Evolutionary conservation across 2,329 filamentous ascomycete genomes (phyloP), one percentile per base, ranked within the genome.

Genomic region (Ophiostoma montium): DNA sequence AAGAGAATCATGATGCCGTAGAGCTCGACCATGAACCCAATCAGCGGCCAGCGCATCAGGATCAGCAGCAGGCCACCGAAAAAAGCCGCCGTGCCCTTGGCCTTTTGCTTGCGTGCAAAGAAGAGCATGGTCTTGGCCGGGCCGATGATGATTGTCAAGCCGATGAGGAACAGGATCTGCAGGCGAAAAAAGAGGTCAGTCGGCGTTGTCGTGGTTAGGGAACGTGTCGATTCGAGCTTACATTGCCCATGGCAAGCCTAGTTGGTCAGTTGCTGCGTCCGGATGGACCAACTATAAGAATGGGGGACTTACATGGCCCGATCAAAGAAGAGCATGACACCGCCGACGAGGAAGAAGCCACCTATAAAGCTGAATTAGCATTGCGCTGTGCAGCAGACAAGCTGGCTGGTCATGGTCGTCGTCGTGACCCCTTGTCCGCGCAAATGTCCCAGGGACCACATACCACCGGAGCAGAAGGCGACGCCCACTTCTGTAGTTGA

Each of bases 301-400:
- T n/a, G n/a, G 18, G 38, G 18, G 15, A 21, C 81, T 61, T 71
- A 90, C 86, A 96, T 89, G 61, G 92, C 86, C 56, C 92, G 80
- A 68, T 98, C 92, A 70, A 98, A 98, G 71, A 98, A 96, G 68
- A 98, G 78, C 67, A 98, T 75, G 10, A 98, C 86, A 53, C 92
- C 92, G 62, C 87, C 86, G 62, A 95, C 77, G 50, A 98, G 78
- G 74, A 98, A 98, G 72, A 96, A 82, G 57, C 85, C 87, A 65
- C 90, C 90, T 94, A 16, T 11, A 18, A 23, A 31, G 15, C 33
- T 12, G 42, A 13, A 21, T 44, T 30, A 44, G 42, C 30, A 33
- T 31, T 21, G 30, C 30, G 27, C 27, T 9, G 16, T 11, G 12
- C 8, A 15, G 10, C 11, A 33, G 12, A 27, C 15, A n/a, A 12